Base-by-base conservation (phyloP, 2,329 filamentous ascomycete genomes). In the Colletotrichum lupini region DNA sequence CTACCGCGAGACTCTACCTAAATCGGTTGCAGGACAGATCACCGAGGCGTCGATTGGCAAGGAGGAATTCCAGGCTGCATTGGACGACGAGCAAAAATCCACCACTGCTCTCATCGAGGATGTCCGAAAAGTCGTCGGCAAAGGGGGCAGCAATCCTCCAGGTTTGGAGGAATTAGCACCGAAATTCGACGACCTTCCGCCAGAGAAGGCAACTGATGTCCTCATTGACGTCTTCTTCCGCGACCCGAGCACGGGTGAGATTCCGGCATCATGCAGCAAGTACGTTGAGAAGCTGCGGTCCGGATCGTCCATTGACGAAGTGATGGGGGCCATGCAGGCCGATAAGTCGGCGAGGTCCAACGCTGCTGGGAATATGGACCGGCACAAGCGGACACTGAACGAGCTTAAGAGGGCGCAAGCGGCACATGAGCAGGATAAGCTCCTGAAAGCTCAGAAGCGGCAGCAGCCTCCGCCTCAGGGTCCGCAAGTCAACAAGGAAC, bases 401-500 rank as follows among this genome's bases (percentile, higher is more conserved):
- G 86, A 88, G 76, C 81, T 88, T 4, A 82, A 82, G 22, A 81
- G 87, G 69, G 87, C 87, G 32, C 87, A 84, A 77, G 85, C 82
- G 71, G 86, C 86, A 9, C 80, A 83, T 59, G 59, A 70, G 69
- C 85, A 87, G 80, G 86, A 87, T 77, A 86, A 84, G 76, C 82
- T 78, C 22, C 77, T 82, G 77, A 83, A 78, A 77, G 80, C 76
- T 75, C 81, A 80, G 78, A 78, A 77, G 76, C 82, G 76, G 63
- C 79, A 76, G 55, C 79, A 79, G 52, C 76, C 77, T 35, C 68
- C 58, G 22, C 68, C 68, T 77, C 78, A 82, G 58, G 78, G 76
- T 2, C 74, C 74, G 52, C 72, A 74, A 30, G 75, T 79, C 26
- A 79, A 77, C 3, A 79, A 82, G 42, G 78, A 82, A 64, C 77